These are phyloP conservation scores for Beauveria sp. DNA, from an alignment of 2,329 filamentous ascomycete genomes.

Conservation along the genomic window DNA sequence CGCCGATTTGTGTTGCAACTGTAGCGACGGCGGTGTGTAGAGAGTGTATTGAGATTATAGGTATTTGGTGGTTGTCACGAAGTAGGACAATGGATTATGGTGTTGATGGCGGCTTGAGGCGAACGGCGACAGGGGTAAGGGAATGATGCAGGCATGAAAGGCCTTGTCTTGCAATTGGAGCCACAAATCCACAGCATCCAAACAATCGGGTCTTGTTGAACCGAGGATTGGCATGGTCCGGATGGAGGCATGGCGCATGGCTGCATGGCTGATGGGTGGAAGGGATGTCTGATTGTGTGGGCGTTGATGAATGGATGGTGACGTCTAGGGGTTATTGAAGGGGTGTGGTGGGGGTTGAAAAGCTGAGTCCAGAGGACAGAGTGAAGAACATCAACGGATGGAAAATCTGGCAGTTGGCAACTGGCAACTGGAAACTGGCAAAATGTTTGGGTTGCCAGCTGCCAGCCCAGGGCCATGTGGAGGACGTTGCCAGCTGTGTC, in stretches of 20 bases:
- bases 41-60: background rate
- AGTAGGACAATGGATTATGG: too few relatives aligned
- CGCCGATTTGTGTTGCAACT: background rate
- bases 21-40: background rate
- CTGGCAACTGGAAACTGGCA: background rate
- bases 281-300: background rate
- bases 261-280: background rate
- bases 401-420: background rate
- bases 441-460: background rate
- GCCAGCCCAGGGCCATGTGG: background rate
- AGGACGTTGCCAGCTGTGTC: constrained; percentile 1
- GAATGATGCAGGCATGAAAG: background rate
- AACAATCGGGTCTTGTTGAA: background rate
- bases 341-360: background rate
- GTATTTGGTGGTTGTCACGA: too few relatives aligned
- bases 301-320: background rate
- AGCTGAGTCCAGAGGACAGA: background rate
- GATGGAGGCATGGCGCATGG: background rate
- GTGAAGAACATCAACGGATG: background rate
- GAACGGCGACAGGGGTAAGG: background rate
- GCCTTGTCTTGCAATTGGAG: background rate
- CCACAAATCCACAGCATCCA: background rate
- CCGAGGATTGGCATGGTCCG: background rate
- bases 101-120: too few relatives aligned
- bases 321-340: background rate